These are phyloP conservation scores for Chaetomium strumarium DNA, from an alignment of 2,329 filamentous ascomycete genomes.

Conservation along the genomic window DNA sequence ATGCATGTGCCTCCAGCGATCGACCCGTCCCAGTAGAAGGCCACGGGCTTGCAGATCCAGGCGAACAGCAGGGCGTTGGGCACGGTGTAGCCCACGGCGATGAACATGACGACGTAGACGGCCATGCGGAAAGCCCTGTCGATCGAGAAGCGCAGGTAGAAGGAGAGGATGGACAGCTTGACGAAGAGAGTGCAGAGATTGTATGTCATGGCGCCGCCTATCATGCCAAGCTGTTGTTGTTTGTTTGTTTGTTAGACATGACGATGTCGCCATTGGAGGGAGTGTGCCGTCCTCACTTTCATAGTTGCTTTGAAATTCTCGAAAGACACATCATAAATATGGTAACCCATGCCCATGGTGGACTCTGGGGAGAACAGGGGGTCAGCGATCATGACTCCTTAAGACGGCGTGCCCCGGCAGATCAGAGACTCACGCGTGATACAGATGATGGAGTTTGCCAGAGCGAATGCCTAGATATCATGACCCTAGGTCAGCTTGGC, in stretches of 20 bases:
- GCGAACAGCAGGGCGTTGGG: constrained; percentile 26
- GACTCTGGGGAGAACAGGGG: constrained; percentile 8
- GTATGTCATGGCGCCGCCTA: constrained; percentile 16
- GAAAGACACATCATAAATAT: constrained; percentile 15
- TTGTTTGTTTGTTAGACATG: background rate
- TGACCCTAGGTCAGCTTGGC: too few species aligned
- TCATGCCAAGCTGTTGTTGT: constrained; percentile 9
- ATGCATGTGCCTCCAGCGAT: constrained; percentile 31
- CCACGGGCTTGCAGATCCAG: constrained; percentile 28
- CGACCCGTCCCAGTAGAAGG: constrained; percentile 24
- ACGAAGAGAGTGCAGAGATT: constrained; percentile 23
- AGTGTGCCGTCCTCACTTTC: constrained; percentile 4
- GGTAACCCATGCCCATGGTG: constrained; percentile 13
- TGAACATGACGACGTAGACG: constrained; percentile 23
- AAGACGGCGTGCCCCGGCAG: background rate
- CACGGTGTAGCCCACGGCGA: constrained; percentile 24
- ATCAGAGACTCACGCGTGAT: constrained; percentile 9
- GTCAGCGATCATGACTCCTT: background rate
- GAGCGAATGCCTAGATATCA: constrained; percentile 6
- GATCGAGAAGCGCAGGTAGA: constrained; percentile 27
- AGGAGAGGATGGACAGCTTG: constrained; percentile 28
- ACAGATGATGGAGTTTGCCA: constrained; percentile 12
- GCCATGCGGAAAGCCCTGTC: constrained; percentile 23
- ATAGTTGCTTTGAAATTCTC: constrained; percentile 7
- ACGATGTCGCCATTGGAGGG: background rate